Base-by-base conservation (phyloP, 768 basidiomycete species). In the Tremella yokohamensis region DNA sequence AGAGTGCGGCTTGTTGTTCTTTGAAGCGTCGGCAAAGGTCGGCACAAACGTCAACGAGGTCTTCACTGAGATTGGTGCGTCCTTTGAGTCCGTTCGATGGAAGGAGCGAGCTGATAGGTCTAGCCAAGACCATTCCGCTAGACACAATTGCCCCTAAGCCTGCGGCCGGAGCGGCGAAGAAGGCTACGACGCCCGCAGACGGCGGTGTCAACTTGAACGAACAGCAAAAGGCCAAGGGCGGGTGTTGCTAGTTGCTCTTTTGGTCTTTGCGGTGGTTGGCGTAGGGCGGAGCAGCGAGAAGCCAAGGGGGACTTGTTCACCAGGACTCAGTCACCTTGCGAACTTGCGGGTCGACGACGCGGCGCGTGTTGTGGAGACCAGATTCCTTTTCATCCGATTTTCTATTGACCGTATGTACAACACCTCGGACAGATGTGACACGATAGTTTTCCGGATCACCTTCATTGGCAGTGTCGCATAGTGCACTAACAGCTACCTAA, bases 1-100 rank as follows among this genome's bases (percentile, higher is more conserved):
- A 55, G 96, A 98, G 78, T 86, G 88, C n/a, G 88, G 89, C 0
- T 77, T 98, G 42, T 79, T 99, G 40, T 98, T 98, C 82, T 96
- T 94, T 67, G 96, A 99, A 81, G 96, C 93, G 38, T 89, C 87
- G 70, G 96, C 96, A 22, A 99, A 98, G 60, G 65, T 61, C 8
- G 70, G 70, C 18, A 49, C 93, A 70, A 92, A 91, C 39, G 84
- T 98, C 55, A 88, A 91, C 22, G 96, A 98, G 71, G 85, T 98
- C 26, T 99, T 99, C 77, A 98, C 93, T 11, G 93, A 97, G 78
- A 98, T 99, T 70, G 94, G 93, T 97, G 53, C 56, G 84, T 77
- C 9, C 13, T 45, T 45, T 40, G 18, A n/a, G n/a, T n/a, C 29
- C 29, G 6, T 11, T 34, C 6, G 29, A 11, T 34, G 29, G 29